Evolutionary conservation across 257 asterid genomes (phyloP), one percentile per base, ranked within the genome.

Genomic region (Primulina eburnea): DNA sequence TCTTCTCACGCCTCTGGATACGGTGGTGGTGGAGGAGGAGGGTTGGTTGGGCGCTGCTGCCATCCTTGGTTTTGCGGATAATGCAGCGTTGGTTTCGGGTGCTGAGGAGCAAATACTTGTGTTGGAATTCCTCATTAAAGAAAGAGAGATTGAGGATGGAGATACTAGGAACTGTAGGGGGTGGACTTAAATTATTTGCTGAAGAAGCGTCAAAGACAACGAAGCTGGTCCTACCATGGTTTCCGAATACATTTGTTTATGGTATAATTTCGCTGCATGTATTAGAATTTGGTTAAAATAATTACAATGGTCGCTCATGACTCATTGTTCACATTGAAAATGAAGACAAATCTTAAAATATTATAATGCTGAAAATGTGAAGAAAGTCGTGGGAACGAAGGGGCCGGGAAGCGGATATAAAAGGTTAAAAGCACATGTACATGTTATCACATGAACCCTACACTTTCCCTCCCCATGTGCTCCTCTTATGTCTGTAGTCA

Each of bases 51-150:
- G 52, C 35, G 53, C 57, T 16, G 26, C 26, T 24, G 26, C 26
- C 26, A 24, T 24, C 26, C 26, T 24, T 24, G 35, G 9, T 1
- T 68, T 76, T 57, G 35, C 71, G 40, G 84, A 68, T 11, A 74
- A 74, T 71, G 82, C 67, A 58, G 78, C 4, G 24, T 34, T 26
- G 64, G 63, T 30, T 21, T 34, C 64, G 37, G 71, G 78, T 7
- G 73, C 73, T 26, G 21, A 71, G n/a, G 50, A 16, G 29, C 34
- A 29, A 24, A 26, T 29, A 24, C 47, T 29, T 56, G 64, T 69
- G 32, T 60, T 43, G 17, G 62, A 20, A 53, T n/a, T 71, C 34
- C 78, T 87, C 89, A 82, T 84, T 66, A 43, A 58, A 20, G 63
- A 58, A 2, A 58, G 33, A 58, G 61, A 18, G 63, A 20, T 6